Evolutionary conservation across 2,329 filamentous ascomycete species (phyloP), one percentile per base, ranked within the genome.

Genomic region (Didymellaceae sp.): DNA sequence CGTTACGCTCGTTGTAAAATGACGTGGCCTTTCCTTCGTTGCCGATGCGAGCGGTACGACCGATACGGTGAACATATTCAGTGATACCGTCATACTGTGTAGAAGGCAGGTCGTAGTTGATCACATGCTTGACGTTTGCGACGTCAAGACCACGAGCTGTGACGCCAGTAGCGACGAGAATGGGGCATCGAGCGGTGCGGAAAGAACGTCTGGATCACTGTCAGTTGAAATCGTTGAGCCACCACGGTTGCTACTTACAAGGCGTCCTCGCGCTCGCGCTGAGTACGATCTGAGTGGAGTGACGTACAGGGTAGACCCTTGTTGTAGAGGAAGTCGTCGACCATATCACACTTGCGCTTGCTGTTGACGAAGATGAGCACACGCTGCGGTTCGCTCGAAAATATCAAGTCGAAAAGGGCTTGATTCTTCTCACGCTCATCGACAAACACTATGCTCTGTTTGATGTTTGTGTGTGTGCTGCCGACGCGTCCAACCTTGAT

Each of bases 1-100:
- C 83, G 62, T 97, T 89, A 1, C 82, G 78, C 1, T 92, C 86
- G 20, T 87, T 90, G 78, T 88, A 97, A 77, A 99, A 93, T 0
- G 93, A 96, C 0, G 89, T 93, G 0, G 94, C 92, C 5, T 91
- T 77, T 14, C 94, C 94, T 34, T 83, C 81, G 61, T 96, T 89
- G 2, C 94, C 94, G 67, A 97, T 97, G 44, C 94, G 90, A 45
- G 90, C 94, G 61, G 94, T 99, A 54, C 94, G 92, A 55, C 94
- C 94, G 68, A 97, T 97, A 10, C 94, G 90, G 68, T 99, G 94
- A 20, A 89, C 86, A 63, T 97, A 99, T 71, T 97, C 94, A 39
- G 90, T 86, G 47, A 97, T 96, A 2, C 92, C 93, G n/a, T 91
- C 91, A 61, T 93, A 82, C 1, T 85, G 78, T 33, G 80, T 75